Base-by-base conservation (phyloP, 805 yeast genomes). In the Schizosaccharomyces osmophilus region DNA sequence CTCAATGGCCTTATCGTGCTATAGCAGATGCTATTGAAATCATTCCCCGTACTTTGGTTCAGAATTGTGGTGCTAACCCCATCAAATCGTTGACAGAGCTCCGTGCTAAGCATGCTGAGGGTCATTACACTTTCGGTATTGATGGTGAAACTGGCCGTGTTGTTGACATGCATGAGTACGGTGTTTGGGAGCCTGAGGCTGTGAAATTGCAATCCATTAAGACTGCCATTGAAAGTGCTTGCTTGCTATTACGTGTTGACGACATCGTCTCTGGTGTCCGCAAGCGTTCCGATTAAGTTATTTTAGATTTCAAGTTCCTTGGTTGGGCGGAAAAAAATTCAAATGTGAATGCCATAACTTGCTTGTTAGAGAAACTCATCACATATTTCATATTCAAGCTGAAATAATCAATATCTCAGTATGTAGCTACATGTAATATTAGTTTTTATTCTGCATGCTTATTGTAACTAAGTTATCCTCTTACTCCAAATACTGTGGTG, bases 161-260 rank as follows among this genome's bases (percentile, higher is more conserved):
- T 63, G 97, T 86, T 32, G 97, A 93, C 71, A 93, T 93, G 99
- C 81, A 84, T 65, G 84, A 81, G 36, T 90, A 88, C 72, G 98
- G 99, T 36, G 84, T 93, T 65, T 93, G 98, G 98, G 99, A 93
- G 75, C 99, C 99, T 22, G 97, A 90, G 75, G 97, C 87, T 60
- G 87, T 93, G 73, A 93, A 93, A 75, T 94, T 86, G 71, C 99
- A 93, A 76, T 84, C 94, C 65, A 84, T 90, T 66, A 93, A 93
- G 77, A 93, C 98, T n/a, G 95, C 95, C 43, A 85, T 93, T 65
- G 99, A 93, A 75, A 84, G 94, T 77, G 97, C 98, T 17, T 85
- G 96, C 72, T 77, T 93, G 75, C 77, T 93, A 69, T 77, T 93
- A 70, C 84, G 98, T 69, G 98, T 93, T 59, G 99, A 93, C 72